Percentiles rank a stretch among this genome's conserved stretches.
phyloP scores from a whole-genome alignment of 2,329 filamentous ascomycete species.

The Daldinia sp. region DNA sequence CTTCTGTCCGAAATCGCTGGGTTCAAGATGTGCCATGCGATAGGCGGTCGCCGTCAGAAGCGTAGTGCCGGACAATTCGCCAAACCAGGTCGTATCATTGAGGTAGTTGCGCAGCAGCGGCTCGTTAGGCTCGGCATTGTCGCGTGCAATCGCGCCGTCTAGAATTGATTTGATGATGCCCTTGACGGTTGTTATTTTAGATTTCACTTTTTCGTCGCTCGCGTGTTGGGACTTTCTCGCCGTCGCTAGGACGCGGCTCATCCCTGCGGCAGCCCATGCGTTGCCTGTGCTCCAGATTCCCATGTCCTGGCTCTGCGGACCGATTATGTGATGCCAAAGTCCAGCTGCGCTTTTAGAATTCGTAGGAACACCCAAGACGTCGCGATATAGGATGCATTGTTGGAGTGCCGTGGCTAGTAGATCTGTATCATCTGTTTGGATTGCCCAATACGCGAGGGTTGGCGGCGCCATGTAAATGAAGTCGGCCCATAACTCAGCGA shows the following conservation, averaged over 20 bases:
- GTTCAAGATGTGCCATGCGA: slow-evolving; percentile 54
- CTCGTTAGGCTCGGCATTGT: slow-evolving; percentile 35
- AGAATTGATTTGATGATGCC: slow-evolving; percentile 41
- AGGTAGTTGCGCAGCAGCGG: slow-evolving; percentile 57
- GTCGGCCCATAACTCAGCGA: slow-evolving; percentile 58
- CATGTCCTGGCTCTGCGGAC: slow-evolving; percentile 47
- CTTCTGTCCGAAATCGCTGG: slow-evolving; percentile 46
- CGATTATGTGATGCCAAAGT: slow-evolving; percentile 57
- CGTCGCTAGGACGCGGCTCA: slow-evolving; percentile 56
- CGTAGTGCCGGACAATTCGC: slow-evolving; percentile 58
- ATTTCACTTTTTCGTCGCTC: slow-evolving; percentile 43
- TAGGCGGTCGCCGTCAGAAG: slow-evolving; percentile 55
- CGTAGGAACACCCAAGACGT: slow-evolving; percentile 47
- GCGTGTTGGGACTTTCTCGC: slow-evolving; percentile 46
- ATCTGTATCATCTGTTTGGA: slow-evolving; percentile 47
- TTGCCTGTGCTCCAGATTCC: slow-evolving; percentile 58
- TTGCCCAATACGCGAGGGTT: slow-evolving; percentile 56
- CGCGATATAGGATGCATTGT: slow-evolving; percentile 53
- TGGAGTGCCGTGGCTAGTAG: slow-evolving; percentile 49
- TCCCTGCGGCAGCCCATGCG: slow-evolving; percentile 57
- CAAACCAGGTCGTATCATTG: slow-evolving; percentile 54
- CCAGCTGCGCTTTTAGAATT: slow-evolving; percentile 41
- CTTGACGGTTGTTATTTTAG: slow-evolving; percentile 49
- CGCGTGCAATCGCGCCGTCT: slow-evolving; percentile 47
- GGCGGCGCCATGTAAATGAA: slow-evolving; percentile 60